Conservation (phyloP, 1,284 basidiomycete genomes). For the Amylostereum chailletii region DNA sequence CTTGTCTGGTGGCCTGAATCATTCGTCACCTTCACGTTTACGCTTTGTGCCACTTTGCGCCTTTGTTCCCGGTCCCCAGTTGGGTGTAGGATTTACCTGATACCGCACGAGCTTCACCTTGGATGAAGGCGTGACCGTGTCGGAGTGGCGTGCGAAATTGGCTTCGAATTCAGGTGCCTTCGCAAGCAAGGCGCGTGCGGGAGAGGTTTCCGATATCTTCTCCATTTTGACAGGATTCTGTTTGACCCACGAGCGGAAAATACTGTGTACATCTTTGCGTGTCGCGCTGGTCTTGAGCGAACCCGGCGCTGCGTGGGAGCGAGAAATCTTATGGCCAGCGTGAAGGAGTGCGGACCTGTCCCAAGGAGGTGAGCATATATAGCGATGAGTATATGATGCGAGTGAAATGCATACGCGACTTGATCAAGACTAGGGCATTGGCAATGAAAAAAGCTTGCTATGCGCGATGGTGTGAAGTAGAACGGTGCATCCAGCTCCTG, state of each 20-base stretch:
- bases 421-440: constrained; percentile 69
- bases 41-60: constrained; percentile 37
- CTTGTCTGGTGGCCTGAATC: too few species aligned
- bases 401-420: constrained; percentile 51
- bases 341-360: constrained; percentile 81
- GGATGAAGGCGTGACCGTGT: constrained; percentile 47
- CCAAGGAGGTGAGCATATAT: background rate
- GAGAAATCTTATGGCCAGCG: constrained; percentile 76
- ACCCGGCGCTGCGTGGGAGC: constrained; percentile 85
- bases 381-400: background rate
- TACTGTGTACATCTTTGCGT: constrained; percentile 67
- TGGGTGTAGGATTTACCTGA: constrained; percentile 82
- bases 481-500: constrained; percentile 80
- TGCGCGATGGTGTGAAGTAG: constrained; percentile 85
- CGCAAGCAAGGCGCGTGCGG: constrained; percentile 53
- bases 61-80: constrained; percentile 87
- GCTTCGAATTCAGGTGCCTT: constrained; percentile 59
- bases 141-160: constrained; percentile 68
- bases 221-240: constrained; percentile 77
- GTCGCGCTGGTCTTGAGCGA: constrained; percentile 88
- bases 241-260: constrained; percentile 81
- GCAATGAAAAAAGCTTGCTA: constrained; percentile 81
- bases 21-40: constrained; percentile 31
- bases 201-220: constrained; percentile 66
- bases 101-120: constrained; percentile 80